Percentiles rank a stretch among this genome's conserved stretches.
These are phyloP conservation scores for Ophiostoma sp. DNA, from an alignment of 2,329 filamentous ascomycete genomes.

Conservation along the genomic window DNA sequence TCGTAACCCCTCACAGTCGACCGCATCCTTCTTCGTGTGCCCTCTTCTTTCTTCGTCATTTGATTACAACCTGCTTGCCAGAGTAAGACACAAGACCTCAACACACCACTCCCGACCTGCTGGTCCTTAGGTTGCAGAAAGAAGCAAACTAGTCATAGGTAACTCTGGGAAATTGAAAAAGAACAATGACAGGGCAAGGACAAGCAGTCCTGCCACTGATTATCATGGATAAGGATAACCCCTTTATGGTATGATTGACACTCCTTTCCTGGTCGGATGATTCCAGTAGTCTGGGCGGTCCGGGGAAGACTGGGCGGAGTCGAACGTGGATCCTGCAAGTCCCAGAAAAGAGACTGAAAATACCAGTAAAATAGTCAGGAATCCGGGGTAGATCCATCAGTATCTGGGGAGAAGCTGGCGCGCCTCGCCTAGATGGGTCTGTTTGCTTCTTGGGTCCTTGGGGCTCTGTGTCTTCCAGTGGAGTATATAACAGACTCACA, in stretches of 20 bases:
- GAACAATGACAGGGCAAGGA: background rate
- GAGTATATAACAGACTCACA: background rate
- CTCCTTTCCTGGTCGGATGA: background rate
- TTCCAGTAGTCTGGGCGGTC: background rate
- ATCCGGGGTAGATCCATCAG: background rate
- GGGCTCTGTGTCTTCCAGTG: too few relatives aligned
- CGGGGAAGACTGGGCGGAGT: background rate
- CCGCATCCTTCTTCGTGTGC: too few relatives aligned
- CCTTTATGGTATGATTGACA: background rate
- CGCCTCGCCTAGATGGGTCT: background rate
- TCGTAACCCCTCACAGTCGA: background rate
- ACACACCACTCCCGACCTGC: background rate
- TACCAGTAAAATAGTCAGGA: background rate
- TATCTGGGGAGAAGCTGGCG: background rate
- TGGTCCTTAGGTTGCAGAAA: background rate
- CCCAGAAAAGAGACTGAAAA: too few relatives aligned
- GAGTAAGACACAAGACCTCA: background rate
- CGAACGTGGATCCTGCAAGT: background rate
- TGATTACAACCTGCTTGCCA: background rate
- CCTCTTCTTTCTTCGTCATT: background rate
- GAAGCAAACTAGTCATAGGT: background rate
- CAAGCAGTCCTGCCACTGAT: background rate
- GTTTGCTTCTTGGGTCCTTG: background rate
- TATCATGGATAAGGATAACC: background rate
- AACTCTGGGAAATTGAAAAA: background rate